Base-by-base conservation (phyloP, 2,329 filamentous ascomycete species). In the Phialocephala subalpina region DNA sequence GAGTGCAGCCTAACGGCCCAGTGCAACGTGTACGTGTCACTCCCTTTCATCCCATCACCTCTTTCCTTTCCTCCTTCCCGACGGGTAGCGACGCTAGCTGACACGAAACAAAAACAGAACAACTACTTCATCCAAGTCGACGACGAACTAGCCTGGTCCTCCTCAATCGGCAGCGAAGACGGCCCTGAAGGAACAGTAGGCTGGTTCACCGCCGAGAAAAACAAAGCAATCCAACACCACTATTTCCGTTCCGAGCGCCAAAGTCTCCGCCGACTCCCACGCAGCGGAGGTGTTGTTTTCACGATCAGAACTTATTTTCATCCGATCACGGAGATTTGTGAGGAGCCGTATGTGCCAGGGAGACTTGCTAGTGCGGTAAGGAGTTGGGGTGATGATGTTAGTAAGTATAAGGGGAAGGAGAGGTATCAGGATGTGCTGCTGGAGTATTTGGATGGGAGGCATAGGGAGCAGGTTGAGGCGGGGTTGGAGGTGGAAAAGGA, bases 41-140 rank as follows among this genome's bases (percentile, higher is more conserved):
- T 45, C 22, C n/a, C 9, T 18, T 16, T 20, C 27, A 20, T 49
- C 29, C 33, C 40, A 22, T 59, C 14, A 25, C 5, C 18, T 40
- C n/a, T 1, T 18, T n/a, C 22, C 22, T 6, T 36, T n/a, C 9
- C 20, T 22, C 20, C 22, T 42, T 8, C 22, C 5, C 5, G 11
- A 53, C 56, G 63, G 47, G n/a, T 62, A 62, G 33, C 2, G 64
- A 52, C 60, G 67, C 55, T 53, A 25, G 36, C 68, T 73, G 27
- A 73, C 65, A 53, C 20, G 47, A 8, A 4, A 29, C 49, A 35
- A 45, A 47, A 47, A 35, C 83, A 92, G 65, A 93, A 94, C 76
- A 95, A 96, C 76, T 97, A 96, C 79, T 97, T 97, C 80, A 86
- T 97, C 69, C 93, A 97, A 79, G 92, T 96, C 0, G 93, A 97